Evolutionary conservation across 148 eudicot species (phyloP).

Genomic region (Oxyria digyna): DNA sequence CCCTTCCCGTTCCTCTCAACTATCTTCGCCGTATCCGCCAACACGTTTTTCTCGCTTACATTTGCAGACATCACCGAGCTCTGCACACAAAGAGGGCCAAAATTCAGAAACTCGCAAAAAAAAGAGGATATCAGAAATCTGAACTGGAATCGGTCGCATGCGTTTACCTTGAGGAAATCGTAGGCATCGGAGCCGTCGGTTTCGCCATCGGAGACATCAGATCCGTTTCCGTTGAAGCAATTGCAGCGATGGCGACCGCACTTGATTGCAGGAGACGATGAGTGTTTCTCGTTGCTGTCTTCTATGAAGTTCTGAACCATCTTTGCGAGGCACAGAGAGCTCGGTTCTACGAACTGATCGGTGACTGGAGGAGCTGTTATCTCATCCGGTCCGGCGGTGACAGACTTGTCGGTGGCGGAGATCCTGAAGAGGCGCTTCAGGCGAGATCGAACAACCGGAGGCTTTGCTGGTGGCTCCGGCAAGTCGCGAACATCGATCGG

Average conservation of each 20-base stretch:
- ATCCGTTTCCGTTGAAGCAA: constrained; percentile 56
- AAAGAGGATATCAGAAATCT: not conserved
- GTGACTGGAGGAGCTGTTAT: constrained; percentile 10
- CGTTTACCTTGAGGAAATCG: constrained; percentile 53
- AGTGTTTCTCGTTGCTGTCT: constrained; percentile 45
- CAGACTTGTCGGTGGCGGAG: constrained; percentile 26
- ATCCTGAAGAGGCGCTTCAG: constrained; percentile 51
- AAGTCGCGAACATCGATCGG: constrained; percentile 42
- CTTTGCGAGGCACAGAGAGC: constrained; percentile 71
- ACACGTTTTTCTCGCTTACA: constrained; percentile 51
- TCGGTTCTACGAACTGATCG: constrained; percentile 42
- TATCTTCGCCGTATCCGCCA: constrained; percentile 63
- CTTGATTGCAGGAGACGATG: constrained; percentile 12
- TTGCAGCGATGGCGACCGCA: constrained; percentile 46
- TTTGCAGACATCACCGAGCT: constrained; percentile 54
- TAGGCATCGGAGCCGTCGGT: constrained; percentile 32
- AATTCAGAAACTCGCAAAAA: not conserved
- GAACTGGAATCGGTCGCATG: not conserved
- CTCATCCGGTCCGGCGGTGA: constrained; percentile 13
- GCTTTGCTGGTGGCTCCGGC: constrained; percentile 16
- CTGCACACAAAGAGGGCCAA: constrained; percentile 16
- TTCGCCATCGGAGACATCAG: constrained; percentile 49
- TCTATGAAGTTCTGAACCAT: constrained; percentile 91
- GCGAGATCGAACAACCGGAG: constrained; percentile 44
- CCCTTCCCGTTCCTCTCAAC: constrained; percentile 56